Conservation (phyloP, 2,329 filamentous ascomycete genomes). For the Fusarium cicatricum region DNA sequence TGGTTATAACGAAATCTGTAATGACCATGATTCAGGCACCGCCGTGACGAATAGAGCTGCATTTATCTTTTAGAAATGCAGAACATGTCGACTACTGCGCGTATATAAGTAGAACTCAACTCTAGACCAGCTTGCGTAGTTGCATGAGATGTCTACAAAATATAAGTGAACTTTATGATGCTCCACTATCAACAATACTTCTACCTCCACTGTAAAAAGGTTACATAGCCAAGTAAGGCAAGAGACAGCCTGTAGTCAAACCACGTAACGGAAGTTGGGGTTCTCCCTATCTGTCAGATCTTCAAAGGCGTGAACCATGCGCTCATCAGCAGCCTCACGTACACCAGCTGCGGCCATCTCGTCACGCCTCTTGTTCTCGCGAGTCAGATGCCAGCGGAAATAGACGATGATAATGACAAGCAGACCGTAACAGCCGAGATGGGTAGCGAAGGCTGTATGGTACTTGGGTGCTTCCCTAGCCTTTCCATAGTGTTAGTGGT, state of each 20-base stretch:
- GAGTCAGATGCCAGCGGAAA: conserved; percentile 65
- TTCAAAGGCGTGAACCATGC: conserved; percentile 61
- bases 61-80: no score
- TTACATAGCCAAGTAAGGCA: background rate
- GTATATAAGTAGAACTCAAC: no score
- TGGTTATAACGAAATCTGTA: no score
- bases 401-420: conserved; percentile 65
- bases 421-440: conserved; percentile 72
- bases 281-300: conserved; percentile 71
- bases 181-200: background rate
- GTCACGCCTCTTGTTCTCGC: conserved; percentile 68
- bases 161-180: no score
- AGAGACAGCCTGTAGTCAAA: background rate
- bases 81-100: no score
- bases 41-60: no score
- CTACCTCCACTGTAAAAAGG: background rate
- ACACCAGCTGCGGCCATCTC: conserved; percentile 53
- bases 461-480: conserved; percentile 60
- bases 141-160: no score
- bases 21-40: no score
- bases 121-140: no score
- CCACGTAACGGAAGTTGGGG: conserved; percentile 65
- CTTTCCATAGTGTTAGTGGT: background rate
- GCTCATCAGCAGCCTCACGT: conserved; percentile 47
- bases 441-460: conserved; percentile 73